Percentiles rank a stretch among this genome's conserved stretches.
phyloP scores from a whole-genome alignment of 164 flowering plant species.

The Chloranthus sessilifolius region DNA sequence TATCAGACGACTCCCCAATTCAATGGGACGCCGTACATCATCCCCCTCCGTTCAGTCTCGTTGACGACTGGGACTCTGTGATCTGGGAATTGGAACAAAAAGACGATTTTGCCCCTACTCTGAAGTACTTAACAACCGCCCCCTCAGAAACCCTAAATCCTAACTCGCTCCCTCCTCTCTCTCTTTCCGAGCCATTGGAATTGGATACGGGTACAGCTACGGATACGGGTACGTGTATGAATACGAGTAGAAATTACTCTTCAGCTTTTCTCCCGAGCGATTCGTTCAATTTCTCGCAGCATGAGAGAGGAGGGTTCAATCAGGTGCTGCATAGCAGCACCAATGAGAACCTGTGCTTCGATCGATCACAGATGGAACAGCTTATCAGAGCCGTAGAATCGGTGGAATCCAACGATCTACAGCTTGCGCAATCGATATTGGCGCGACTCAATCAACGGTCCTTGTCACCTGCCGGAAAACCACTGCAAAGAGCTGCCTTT shows the following conservation, averaged over 20 bases:
- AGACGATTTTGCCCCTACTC: constrained; percentile 34
- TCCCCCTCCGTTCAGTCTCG: no score
- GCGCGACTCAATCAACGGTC: constrained; percentile 82
- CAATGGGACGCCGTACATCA: constrained; percentile 27
- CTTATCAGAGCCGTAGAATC: constrained; percentile 65
- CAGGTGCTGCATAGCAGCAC: no score
- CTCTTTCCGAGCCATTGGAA: constrained; percentile 23
- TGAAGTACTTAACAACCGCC: constrained; percentile 10
- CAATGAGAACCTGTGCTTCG: constrained; percentile 22
- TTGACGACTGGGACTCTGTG: constrained; percentile 70
- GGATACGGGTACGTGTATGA: no score
- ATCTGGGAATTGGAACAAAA: constrained; percentile 46
- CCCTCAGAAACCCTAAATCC: constrained; percentile 9
- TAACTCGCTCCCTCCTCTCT: constrained; percentile 14
- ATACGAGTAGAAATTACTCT: no score
- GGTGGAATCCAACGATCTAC: constrained; percentile 62
- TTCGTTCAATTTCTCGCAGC: no score
- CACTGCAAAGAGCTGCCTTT: constrained; percentile 76
- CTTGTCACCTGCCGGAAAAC: constrained; percentile 51
- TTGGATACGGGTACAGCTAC: no score
- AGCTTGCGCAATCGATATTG: constrained; percentile 64
- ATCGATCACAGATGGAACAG: constrained; percentile 46
- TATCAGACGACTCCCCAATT: constrained; percentile 19
- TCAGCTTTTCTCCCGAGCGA: no score
- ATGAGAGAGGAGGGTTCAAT: no score